Base-by-base conservation (phyloP, 768 basidiomycete species). In the Lactarius sanguifluus region DNA sequence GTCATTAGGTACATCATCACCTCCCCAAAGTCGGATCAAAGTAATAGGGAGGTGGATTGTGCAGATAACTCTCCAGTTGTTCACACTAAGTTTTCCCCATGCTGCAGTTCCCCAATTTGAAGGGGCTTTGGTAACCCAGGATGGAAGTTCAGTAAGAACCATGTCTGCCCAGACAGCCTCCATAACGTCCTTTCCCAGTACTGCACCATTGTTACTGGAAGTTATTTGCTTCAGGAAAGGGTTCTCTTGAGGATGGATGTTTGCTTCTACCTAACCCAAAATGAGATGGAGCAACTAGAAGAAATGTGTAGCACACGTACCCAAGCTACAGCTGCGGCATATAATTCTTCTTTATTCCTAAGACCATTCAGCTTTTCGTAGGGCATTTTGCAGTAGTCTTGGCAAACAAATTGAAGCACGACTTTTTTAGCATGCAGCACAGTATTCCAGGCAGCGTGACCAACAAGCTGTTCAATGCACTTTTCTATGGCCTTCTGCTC, bases 1-100 rank as follows among this genome's bases (percentile, higher is more conserved):
- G 3, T 68, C 34, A 16, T 62, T 59, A 0, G 73, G 71, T 1
- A 68, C 64, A 2, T 60, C 55, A 16, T 72, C 66, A 20, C 57
- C 23, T 1, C 73, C 72, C 79, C 79, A 81, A 1, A 79, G 66
- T 9, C 77, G 71, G 18, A 77, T 73, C 2, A 81, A 69, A 1
- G 77, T 78, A 40, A 80, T 72, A 0, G 73, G 70, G 0, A 80
- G 61, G 61, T 78, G 74, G 18, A 81, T 71, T 0, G 73, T 72
- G 61, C 75, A 76, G 5, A 75, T 66, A 1, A 72, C 72, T 4
- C 76, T 59, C 76, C 77, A 80, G 36, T 81, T 75, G 47, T 79
- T 74, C 0, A 78, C 77, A 41, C 70, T 77, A 3, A 80, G 72
- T 57, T 77, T 77, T 0, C 78, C 77, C 6, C 72, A 70, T 1